A percentile compares a stretch with the other conserved stretches of the same genome.
phyloP scores from a whole-genome alignment of 2,329 filamentous ascomycete species.

The Penicillium oxalicum region DNA sequence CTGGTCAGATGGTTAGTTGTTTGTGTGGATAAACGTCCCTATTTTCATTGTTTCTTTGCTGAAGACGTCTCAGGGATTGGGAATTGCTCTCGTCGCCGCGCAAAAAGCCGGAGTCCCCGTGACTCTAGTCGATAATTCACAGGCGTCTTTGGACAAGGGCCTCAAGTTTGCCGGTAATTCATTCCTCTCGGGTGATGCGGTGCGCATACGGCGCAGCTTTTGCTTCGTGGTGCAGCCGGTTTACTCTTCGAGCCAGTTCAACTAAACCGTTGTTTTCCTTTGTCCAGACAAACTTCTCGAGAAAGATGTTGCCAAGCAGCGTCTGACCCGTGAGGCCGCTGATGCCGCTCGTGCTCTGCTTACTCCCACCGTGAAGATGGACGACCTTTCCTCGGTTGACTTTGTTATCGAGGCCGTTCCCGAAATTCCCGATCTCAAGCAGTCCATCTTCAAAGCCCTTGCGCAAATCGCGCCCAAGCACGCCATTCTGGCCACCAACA shows the following conservation, averaged over 20 bases:
- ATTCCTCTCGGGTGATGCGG: neutral
- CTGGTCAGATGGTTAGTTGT: conserved; percentile 80
- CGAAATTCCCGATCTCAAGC: conserved; percentile 82
- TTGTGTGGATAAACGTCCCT: neutral
- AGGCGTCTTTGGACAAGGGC: conserved; percentile 81
- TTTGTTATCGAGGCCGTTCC: conserved; percentile 98
- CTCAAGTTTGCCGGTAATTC: conserved; percentile 73
- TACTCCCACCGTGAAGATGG: conserved; percentile 64
- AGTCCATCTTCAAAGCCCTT: conserved; percentile 76
- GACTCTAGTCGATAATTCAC: conserved; percentile 74
- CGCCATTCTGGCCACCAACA: conserved; percentile 92
- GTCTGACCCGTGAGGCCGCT: conserved; percentile 75
- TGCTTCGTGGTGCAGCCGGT: neutral
- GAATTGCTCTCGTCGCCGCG: conserved; percentile 90
- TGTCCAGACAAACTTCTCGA: conserved; percentile 78
- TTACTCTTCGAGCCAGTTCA: too few relatives aligned
- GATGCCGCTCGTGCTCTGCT: conserved; percentile 66
- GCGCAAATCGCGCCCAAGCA: conserved; percentile 76
- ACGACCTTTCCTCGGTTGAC: conserved; percentile 74
- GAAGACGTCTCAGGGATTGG: conserved; percentile 62
- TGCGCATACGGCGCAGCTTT: too few relatives aligned
- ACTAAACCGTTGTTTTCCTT: neutral
- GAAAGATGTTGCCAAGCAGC: conserved; percentile 85
- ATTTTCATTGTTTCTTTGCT: conserved; percentile 16
- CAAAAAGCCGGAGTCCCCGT: conserved; percentile 78